Conservation (phyloP, 1,139 yeast genomes). For the Citeromyces hawaiiensis region DNA sequence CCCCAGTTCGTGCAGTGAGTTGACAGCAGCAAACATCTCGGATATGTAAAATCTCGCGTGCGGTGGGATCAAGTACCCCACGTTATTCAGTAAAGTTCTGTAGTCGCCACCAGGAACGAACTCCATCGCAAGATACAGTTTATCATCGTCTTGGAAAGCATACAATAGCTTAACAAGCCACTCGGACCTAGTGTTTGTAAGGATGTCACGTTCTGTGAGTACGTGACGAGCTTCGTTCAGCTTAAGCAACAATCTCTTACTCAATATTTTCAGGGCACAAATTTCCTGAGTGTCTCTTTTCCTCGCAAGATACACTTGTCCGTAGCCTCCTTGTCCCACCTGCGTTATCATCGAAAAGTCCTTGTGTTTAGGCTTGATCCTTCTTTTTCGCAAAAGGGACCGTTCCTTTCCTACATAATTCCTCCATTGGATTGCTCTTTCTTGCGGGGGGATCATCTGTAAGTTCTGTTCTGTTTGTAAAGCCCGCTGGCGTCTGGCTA, state of each 20-base stretch:
- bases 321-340: constrained; percentile 99
- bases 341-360: constrained; percentile 96
- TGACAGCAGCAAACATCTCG: constrained; percentile 93
- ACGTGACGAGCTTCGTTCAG: constrained; percentile 94
- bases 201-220: constrained; percentile 87
- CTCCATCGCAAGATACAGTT: constrained; percentile 94
- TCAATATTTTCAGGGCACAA: constrained; percentile 87
- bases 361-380: constrained; percentile 85
- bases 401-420: constrained; percentile 78
- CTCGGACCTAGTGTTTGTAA: constrained; percentile 88
- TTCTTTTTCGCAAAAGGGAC: constrained; percentile 71
- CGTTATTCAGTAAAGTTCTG: constrained; percentile 84
- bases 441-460: constrained; percentile 29
- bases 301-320: constrained; percentile 89
- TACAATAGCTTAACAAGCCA: constrained; percentile 92
- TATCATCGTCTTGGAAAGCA: constrained; percentile 89
- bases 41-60: constrained; percentile 92
- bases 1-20: constrained; percentile 87
- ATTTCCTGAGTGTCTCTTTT: constrained; percentile 92
- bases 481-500: constrained; percentile 71
- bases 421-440: constrained; percentile 63
- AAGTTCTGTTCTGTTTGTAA: constrained; percentile 50
- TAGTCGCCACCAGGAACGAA: constrained; percentile 99
- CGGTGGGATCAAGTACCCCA: constrained; percentile 85
- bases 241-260: constrained; percentile 74